Evolutionary conservation across 768 basidiomycete species (phyloP), one percentile per base, ranked within the genome.

Genomic region (Suillus subluteus): DNA sequence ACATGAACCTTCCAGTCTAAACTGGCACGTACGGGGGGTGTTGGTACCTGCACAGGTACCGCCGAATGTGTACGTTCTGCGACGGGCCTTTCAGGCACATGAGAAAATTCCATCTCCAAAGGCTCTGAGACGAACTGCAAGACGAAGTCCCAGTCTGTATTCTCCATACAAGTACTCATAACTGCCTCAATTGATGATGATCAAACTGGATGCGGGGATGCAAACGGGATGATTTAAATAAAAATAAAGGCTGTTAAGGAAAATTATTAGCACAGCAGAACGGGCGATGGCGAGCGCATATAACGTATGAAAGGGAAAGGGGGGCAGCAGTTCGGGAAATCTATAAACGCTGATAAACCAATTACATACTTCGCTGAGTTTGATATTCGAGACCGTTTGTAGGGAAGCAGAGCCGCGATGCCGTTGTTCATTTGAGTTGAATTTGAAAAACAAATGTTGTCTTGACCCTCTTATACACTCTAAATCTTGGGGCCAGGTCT

Each of bases 61-160:
- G 63, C 67, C n/a, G 71, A 66, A 30, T 74, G 73, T 4, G 71
- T 50, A 58, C 69, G 70, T 40, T 72, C 75, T 62, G 69, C 78
- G 50, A 72, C 72, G 13, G 76, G 75, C 67, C 82, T 83, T 70
- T 84, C 76, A 67, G 78, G 79, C 1, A 65, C 55, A 40, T 69
- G 73, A 71, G 48, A 62, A 58, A 75, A 64, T 62, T 79, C 78
- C 44, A 78, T 69, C 61, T 78, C 77, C 64, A 81, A 67, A 62
- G 84, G 77, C 46, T 85, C 84, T 62, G 84, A 79, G 69, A 87
- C 84, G 68, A 86, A 87, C 71, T 88, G 86, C 46, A 88, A 79
- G 35, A 88, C 86, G n/a, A 85, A 84, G 55, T 88, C 83, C 87
- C 87, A 88, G 73, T 87, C 85, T 35, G 81, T 66, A 66, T 79